These are phyloP conservation scores for Neurospora sp. DNA, from an alignment of 495 filamentous ascomycete genomes.

Conservation along the genomic window DNA sequence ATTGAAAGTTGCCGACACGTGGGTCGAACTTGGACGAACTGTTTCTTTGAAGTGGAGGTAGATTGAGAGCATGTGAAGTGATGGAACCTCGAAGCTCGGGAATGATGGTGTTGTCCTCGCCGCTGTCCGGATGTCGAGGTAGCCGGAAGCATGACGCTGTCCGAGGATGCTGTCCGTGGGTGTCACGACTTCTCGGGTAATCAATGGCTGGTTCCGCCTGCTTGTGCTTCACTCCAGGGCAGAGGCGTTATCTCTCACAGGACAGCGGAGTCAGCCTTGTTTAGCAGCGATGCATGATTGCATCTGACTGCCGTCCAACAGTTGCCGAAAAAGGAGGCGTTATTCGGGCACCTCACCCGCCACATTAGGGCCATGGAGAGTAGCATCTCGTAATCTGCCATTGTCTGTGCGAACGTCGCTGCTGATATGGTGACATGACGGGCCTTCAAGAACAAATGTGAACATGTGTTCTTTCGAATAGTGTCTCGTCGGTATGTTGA, in stretches of 20 bases:
- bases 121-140: background rate
- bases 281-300: background rate
- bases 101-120: background rate
- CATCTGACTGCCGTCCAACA: background rate
- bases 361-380: background rate
- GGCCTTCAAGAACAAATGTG: background rate
- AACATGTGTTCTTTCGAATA: background rate
- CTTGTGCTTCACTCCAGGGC: background rate
- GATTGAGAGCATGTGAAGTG: background rate
- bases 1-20: background rate
- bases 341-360: background rate
- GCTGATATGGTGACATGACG: background rate
- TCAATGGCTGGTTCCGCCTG: background rate
- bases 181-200: background rate
- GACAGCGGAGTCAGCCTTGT: background rate
- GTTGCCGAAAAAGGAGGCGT: background rate
- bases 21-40: background rate
- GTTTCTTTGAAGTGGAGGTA: background rate
- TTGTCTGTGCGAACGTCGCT: background rate
- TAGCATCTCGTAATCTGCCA: background rate
- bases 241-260: background rate
- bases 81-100: background rate
- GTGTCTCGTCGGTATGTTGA: background rate
- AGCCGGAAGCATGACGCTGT: background rate
- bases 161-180: background rate